Conservation (phyloP, 345 rosid genomes). For the Corchorus capsularis region DNA sequence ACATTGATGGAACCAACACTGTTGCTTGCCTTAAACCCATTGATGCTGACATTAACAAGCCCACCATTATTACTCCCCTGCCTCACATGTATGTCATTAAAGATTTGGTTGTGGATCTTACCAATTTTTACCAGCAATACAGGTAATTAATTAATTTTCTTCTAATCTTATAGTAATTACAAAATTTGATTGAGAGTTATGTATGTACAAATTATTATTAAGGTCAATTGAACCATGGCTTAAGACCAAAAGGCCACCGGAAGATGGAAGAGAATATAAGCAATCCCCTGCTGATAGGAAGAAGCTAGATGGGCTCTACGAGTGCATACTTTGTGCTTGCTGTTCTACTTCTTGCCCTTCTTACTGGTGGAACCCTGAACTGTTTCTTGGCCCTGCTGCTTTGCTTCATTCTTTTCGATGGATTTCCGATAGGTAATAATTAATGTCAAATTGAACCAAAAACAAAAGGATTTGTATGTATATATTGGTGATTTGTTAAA, state of each 20-base stretch:
- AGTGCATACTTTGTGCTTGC: constrained; percentile 76
- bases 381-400: constrained; percentile 64
- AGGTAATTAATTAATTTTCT: constrained; percentile 30
- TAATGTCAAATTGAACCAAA: not conserved
- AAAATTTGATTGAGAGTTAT: no score
- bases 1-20: constrained; percentile 66
- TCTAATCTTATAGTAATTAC: no score
- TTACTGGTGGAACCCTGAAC: constrained; percentile 80
- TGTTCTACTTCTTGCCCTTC: constrained; percentile 67
- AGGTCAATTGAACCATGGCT: constrained; percentile 79
- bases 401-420: constrained; percentile 64
- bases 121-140: constrained; percentile 67
- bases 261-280: constrained; percentile 49
- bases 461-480: no score
- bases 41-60: constrained; percentile 42
- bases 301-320: constrained; percentile 66
- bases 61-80: constrained; percentile 58
- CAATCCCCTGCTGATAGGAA: constrained; percentile 58
- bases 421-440: constrained; percentile 55
- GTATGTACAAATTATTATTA: not conserved
- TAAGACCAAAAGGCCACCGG: constrained; percentile 40
- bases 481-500: not conserved
- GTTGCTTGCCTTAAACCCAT: constrained; percentile 71
- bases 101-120: constrained; percentile 70
- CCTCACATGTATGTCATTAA: constrained; percentile 72